These are phyloP conservation scores for Fusarium sp. DNA, from an alignment of 2,329 filamentous ascomycete species.

Conservation along the genomic window DNA sequence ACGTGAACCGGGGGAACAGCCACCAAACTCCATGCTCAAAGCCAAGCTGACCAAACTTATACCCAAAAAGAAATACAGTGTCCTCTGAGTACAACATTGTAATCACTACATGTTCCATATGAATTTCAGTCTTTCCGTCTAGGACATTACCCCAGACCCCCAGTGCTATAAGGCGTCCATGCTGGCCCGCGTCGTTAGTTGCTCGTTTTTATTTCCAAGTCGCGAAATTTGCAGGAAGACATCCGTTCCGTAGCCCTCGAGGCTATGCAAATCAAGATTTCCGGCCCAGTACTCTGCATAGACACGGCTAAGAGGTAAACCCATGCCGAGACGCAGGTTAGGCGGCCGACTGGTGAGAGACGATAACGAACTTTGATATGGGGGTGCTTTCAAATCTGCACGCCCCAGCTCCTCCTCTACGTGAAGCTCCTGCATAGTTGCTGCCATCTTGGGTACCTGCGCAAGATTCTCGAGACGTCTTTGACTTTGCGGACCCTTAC, in stretches of 20 bases:
- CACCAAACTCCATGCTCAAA: conserved; percentile 41
- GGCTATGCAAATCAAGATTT: conserved; percentile 85
- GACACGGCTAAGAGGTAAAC: conserved; percentile 89
- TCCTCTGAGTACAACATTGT: conserved; percentile 4
- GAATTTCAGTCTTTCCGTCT: conserved; percentile 6
- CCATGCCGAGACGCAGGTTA: conserved; percentile 89
- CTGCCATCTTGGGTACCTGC: conserved; percentile 89
- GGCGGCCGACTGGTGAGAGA: conserved; percentile 85
- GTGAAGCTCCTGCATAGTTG: conserved; percentile 88
- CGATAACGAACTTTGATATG: conserved; percentile 72
- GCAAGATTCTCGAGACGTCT: conserved; percentile 84
- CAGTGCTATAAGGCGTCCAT: conserved; percentile 75
- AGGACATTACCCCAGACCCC: conserved; percentile 5
- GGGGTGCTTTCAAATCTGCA: conserved; percentile 54
- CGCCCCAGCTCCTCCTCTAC: conserved; percentile 55
- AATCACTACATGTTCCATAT: background rate
- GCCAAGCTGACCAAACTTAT: conserved; percentile 6
- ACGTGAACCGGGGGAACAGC: background rate
- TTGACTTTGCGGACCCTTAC: conserved; percentile 84
- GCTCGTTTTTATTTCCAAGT: conserved; percentile 97
- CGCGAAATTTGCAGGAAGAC: conserved; percentile 96
- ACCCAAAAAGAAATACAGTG: conserved; percentile 1
- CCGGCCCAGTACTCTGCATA: conserved; percentile 99
- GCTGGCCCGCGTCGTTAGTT: conserved; percentile 79
- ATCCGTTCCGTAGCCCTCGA: conserved; percentile 96